These are phyloP conservation scores for Penicillium sp. DNA, from an alignment of 2,329 filamentous ascomycete species.

Conservation along the genomic window DNA sequence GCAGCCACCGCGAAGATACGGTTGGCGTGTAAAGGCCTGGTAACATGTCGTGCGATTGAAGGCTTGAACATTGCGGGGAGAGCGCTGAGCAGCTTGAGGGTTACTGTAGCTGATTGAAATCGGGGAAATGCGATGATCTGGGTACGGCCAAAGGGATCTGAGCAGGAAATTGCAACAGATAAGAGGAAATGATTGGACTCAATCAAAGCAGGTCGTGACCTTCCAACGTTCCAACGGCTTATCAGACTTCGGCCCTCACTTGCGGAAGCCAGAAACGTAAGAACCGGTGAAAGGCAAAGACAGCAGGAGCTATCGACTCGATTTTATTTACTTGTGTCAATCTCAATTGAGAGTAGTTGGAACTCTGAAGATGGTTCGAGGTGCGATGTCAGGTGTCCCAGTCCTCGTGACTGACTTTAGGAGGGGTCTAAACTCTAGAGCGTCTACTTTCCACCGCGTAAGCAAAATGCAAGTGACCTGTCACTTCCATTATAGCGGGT, in stretches of 20 bases:
- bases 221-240: not conserved
- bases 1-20: not conserved
- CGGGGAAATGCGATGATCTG: not conserved
- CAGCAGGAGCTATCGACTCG: not conserved
- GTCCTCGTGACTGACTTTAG: too few species aligned
- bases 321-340: not conserved
- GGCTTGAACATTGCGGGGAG: constrained; percentile 33
- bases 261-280: constrained; percentile 6
- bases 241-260: not conserved
- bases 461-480: too few species aligned
- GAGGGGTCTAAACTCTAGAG: too few species aligned
- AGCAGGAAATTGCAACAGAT: not conserved
- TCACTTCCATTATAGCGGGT: not conserved
- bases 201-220: not conserved
- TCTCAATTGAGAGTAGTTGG: too few species aligned
- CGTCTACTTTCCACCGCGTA: too few species aligned
- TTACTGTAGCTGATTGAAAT: not conserved
- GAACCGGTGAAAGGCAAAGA: constrained; percentile 10
- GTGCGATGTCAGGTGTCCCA: too few species aligned
- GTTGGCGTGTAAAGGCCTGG: constrained; percentile 21
- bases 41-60: constrained; percentile 25
- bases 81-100: not conserved
- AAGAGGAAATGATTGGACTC: not conserved
- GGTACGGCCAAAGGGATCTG: not conserved
- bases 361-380: too few species aligned